A percentile compares a stretch with the other conserved stretches of the same genome.
phyloP scores from a whole-genome alignment of 2,329 filamentous ascomycete genomes.

The Geosmithia flava region DNA sequence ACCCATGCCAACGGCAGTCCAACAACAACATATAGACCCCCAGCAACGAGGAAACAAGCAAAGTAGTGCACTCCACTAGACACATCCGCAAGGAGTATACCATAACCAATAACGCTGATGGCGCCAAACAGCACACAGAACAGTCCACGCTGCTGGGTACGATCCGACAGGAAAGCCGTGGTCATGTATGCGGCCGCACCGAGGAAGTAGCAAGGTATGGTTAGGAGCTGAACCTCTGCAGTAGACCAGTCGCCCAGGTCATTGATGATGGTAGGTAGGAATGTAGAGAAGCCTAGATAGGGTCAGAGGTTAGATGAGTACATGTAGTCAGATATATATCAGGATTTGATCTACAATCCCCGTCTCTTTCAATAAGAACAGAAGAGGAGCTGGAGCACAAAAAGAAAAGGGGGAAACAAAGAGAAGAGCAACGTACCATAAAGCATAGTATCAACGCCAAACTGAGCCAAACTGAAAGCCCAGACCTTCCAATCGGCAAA shows the following conservation, averaged over 20 bases:
- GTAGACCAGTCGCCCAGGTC: constrained; percentile 51
- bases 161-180: constrained; percentile 55
- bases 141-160: constrained; percentile 50
- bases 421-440: constrained; percentile 34
- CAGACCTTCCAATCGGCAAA: constrained; percentile 68
- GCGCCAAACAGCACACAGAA: constrained; percentile 50
- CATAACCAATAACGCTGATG: constrained; percentile 57
- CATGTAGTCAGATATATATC: not conserved
- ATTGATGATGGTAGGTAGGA: constrained; percentile 67
- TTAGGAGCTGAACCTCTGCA: constrained; percentile 61
- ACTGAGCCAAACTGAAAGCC: constrained; percentile 56
- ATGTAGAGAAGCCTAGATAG: constrained; percentile 53
- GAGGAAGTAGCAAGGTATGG: constrained; percentile 65
- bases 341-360: constrained; percentile 3
- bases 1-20: constrained; percentile 44
- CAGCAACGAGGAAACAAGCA: constrained; percentile 62
- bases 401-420: not conserved
- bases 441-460: constrained; percentile 64
- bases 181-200: constrained; percentile 59
- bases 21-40: constrained; percentile 54
- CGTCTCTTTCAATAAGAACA: too few relatives aligned
- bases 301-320: too few relatives aligned
- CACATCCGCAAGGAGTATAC: constrained; percentile 48
- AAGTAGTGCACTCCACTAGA: constrained; percentile 57
- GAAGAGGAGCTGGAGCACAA: not conserved